These are phyloP conservation scores for Aspergillus saccharolyticus DNA, from an alignment of 495 filamentous ascomycete species.

Conservation along the genomic window DNA sequence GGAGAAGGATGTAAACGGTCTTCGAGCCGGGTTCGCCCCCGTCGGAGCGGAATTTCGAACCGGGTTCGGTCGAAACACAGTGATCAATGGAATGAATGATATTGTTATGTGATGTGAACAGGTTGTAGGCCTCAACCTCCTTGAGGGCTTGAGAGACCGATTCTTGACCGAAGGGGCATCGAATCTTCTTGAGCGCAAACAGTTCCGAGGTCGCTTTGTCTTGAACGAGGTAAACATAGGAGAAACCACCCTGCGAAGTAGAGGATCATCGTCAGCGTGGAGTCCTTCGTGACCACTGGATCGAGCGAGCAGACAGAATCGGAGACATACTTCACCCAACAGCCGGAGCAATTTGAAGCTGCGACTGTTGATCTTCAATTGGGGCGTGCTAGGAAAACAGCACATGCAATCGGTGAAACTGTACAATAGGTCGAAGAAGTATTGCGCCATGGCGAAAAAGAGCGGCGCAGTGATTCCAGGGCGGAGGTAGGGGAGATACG, in stretches of 20 bases:
- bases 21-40: constrained; percentile 62
- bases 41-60: constrained; percentile 54
- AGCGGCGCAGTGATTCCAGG: background rate
- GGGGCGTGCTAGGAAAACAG: constrained; percentile 90
- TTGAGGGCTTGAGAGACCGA: constrained; percentile 90
- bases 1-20: constrained; percentile 93
- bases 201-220: constrained; percentile 73
- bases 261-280: constrained; percentile 10
- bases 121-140: constrained; percentile 92
- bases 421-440: constrained; percentile 82
- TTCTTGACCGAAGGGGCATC: constrained; percentile 95
- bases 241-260: constrained; percentile 74
- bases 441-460: constrained; percentile 64
- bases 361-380: constrained; percentile 89
- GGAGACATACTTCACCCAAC: constrained; percentile 68
- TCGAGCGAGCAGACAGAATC: constrained; percentile 1
- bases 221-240: constrained; percentile 97
- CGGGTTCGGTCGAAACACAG: constrained; percentile 57
- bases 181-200: constrained; percentile 96
- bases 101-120: constrained; percentile 74
- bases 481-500: background rate
- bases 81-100: constrained; percentile 93
- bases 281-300: background rate
- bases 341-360: constrained; percentile 93
- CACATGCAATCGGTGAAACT: constrained; percentile 89